These are phyloP conservation scores for Heliosperma pusillum DNA, from an alignment of 148 eudicot genomes.

Conservation along the genomic window DNA sequence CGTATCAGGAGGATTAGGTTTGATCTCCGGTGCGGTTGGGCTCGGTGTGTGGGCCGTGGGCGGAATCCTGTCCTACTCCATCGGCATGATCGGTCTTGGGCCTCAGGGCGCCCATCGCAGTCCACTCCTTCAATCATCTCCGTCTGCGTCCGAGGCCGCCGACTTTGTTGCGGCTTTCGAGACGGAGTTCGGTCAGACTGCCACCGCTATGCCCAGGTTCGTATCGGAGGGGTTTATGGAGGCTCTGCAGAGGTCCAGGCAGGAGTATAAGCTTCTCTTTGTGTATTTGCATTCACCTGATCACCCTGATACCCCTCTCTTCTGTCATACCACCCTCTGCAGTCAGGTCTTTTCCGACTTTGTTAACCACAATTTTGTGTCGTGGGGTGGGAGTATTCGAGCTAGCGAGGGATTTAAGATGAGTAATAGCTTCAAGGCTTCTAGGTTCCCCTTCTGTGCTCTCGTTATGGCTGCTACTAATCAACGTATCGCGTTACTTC, in stretches of 20 bases:
- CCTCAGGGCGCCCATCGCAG: no score
- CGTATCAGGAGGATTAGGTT: conserved; percentile 67
- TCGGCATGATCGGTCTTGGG: conserved; percentile 60
- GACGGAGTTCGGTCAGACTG: conserved; percentile 42
- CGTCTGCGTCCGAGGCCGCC: conserved; percentile 54
- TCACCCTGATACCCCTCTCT: conserved; percentile 65
- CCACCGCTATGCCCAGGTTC: conserved; percentile 55
- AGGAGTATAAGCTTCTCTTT: conserved; percentile 64
- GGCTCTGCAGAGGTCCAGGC: conserved; percentile 74
- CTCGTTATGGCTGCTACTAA: conserved; percentile 96
- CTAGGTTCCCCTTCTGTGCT: conserved; percentile 86
- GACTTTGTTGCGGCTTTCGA: conserved; percentile 57
- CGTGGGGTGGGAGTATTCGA: conserved; percentile 81
- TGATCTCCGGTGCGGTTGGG: conserved; percentile 72
- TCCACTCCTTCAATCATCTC: conserved; percentile 42
- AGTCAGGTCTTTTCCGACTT: conserved; percentile 48
- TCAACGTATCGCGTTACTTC: conserved; percentile 85
- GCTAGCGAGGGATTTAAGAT: conserved; percentile 93
- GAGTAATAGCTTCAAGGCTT: conserved; percentile 97
- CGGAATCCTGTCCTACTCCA: conserved; percentile 65
- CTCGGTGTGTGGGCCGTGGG: conserved; percentile 87
- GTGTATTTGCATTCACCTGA: conserved; percentile 89
- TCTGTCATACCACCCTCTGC: conserved; percentile 62
- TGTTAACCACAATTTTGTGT: conserved; percentile 71
- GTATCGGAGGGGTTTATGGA: conserved; percentile 82